Evolutionary conservation across 1,284 basidiomycete genomes (phyloP).

Genomic region (Irpex rosettiformis): DNA sequence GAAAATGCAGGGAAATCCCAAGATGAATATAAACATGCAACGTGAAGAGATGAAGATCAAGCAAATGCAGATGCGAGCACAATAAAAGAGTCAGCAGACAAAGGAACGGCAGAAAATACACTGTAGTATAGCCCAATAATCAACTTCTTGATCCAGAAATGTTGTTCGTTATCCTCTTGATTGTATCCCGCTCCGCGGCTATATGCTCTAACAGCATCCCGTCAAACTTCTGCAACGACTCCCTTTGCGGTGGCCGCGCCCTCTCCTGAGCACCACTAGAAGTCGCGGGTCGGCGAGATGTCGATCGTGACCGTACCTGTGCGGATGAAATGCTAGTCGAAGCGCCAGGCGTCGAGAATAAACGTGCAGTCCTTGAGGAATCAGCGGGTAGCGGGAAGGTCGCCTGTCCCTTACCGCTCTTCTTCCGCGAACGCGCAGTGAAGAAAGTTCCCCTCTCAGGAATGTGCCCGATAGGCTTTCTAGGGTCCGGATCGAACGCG

Average conservation of each 20-base stretch:
- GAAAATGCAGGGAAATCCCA: not conserved
- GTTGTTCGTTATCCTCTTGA: constrained; percentile 61
- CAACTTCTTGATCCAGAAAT: constrained; percentile 16
- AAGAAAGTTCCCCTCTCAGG: constrained; percentile 17
- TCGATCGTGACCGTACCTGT: not conserved
- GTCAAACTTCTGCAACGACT: constrained; percentile 61
- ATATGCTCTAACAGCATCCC: constrained; percentile 75
- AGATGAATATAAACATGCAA: not conserved
- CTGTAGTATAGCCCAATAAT: constrained; percentile 2
- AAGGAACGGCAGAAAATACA: not conserved
- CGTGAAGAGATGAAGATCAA: not conserved
- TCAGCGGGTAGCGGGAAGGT: constrained; percentile 10
- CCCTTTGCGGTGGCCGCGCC: constrained; percentile 35
- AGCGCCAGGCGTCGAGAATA: not conserved
- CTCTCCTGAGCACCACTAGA: constrained; percentile 10
- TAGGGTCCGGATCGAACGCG: constrained; percentile 18
- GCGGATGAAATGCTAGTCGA: not conserved
- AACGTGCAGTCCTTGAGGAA: not conserved
- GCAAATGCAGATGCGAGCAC: not conserved
- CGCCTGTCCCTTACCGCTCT: constrained; percentile 7
- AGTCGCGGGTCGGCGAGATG: not conserved
- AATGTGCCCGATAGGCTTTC: constrained; percentile 30
- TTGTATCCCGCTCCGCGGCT: constrained; percentile 67
- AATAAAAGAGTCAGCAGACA: not conserved
- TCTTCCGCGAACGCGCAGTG: constrained; percentile 10